Conservation (phyloP, 2,329 filamentous ascomycete species). For the Alternaria sp. region DNA sequence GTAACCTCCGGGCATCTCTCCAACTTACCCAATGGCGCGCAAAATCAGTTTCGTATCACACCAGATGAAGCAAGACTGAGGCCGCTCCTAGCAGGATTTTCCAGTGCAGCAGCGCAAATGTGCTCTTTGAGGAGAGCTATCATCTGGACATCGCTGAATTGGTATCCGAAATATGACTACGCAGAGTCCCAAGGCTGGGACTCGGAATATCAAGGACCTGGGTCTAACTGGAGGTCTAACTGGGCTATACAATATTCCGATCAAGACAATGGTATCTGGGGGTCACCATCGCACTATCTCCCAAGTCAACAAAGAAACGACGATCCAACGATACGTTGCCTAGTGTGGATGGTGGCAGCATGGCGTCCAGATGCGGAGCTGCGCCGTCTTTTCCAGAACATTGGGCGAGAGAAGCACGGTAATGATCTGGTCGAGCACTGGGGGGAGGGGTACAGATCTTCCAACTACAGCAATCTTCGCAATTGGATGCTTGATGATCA, state of each 20-base stretch:
- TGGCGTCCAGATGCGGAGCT: constrained; percentile 16
- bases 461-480: background rate
- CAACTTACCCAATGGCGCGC: background rate
- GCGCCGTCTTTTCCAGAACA: constrained; percentile 7
- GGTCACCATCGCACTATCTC: constrained; percentile 1
- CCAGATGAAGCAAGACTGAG: constrained; percentile 10
- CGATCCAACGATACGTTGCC: background rate
- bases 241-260: background rate
- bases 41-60: constrained; percentile 5
- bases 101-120: background rate
- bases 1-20: background rate
- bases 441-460: background rate
- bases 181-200: background rate
- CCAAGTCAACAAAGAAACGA: background rate
- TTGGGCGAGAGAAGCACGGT: background rate
- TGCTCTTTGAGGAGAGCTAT: background rate
- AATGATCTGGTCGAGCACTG: background rate
- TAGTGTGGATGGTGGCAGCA: background rate
- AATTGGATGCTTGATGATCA: background rate
- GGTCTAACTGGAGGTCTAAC: background rate
- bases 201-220: background rate
- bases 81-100: background rate
- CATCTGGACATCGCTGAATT: background rate
- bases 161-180: background rate
- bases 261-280: background rate